These are phyloP conservation scores for Solanum acaule DNA, from an alignment of 257 asterid genomes.

Conservation along the genomic window DNA sequence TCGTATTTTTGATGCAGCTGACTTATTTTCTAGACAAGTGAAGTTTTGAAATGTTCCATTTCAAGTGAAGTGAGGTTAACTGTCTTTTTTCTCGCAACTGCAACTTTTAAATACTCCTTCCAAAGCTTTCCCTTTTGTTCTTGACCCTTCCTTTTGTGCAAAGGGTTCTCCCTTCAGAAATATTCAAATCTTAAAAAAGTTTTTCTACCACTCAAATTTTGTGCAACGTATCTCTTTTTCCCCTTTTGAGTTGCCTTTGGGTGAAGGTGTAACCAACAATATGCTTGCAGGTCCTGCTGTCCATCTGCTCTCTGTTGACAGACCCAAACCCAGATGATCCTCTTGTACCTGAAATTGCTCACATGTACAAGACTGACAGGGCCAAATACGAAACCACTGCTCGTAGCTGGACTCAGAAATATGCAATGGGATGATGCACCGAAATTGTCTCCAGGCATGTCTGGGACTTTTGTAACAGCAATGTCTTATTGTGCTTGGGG, in stretches of 20 bases:
- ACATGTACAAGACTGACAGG: conserved; percentile 76
- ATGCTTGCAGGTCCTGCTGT: conserved; percentile 46
- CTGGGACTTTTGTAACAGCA: conserved; percentile 10
- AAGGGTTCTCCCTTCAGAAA: background rate
- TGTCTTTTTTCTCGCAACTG: background rate
- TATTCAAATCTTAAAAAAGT: background rate
- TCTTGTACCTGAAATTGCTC: conserved; percentile 78
- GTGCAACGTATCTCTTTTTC: background rate
- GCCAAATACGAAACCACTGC: conserved; percentile 72
- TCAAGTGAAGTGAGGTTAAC: background rate
- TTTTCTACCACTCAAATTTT: background rate
- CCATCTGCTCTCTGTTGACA: conserved; percentile 74
- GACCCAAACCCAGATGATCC: conserved; percentile 91
- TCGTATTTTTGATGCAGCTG: background rate
- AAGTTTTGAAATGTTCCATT: background rate
- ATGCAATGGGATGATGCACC: conserved; percentile 56
- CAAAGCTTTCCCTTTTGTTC: background rate
- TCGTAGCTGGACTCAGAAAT: conserved; percentile 89
- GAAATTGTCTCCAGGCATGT: background rate
- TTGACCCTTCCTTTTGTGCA: background rate
- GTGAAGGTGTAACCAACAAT: background rate
- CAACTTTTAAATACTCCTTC: background rate
- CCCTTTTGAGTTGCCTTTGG: background rate
- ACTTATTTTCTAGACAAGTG: background rate
- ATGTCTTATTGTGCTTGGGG: conserved; percentile 12